Base-by-base conservation (phyloP, 2,329 filamentous ascomycete species). In the Allantophomopsis lycopodina region DNA sequence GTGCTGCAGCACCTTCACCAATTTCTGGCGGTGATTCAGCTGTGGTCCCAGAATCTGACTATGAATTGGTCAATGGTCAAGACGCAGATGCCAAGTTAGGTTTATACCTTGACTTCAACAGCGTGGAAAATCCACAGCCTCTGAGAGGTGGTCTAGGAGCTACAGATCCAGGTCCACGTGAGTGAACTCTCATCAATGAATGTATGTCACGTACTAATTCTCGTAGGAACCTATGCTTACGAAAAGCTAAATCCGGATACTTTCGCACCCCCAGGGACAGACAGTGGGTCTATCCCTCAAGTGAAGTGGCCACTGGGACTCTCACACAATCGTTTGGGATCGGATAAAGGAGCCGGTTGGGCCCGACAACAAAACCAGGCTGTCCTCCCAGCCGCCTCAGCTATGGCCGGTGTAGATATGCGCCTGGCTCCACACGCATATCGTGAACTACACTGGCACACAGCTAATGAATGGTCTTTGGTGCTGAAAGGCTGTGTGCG, bases 361-460 rank as follows among this genome's bases (percentile, higher is more conserved):
- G 64, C 69, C 32, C 57, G 69, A 2, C 64, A 74, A 51, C 67
- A 74, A 51, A 74, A 74, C 48, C 56, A 50, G 0, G 55, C 54
- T 1, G 66, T 71, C 8, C 60, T 77, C 42, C 72, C 73, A 7
- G 37, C 38, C 2, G 45, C 47, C 8, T 66, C 55, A 3, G 57
- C 54, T 12, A 73, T 76, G 67, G 71, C 72, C 0, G 71, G 70
- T 34, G 72, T 76, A 1, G 65, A 76, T 45, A 76, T 76, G 72
- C 63, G 69, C 32, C 60, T 76, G 1, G 64, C 62, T n/a, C 63
- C 69, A 0, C 57, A 69, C 18, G 72, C 68, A 0, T 78, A 78
- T 44, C 67, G 76, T 15, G 75, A 80, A 51, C 57, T 80, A 16
- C 76, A 81, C 46, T 81, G 71, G 71, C 72, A 76, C 46, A 70